Evolutionary conservation across 169 alveolate genomes (phyloP).

Genomic region (Eimeria maxima): DNA sequence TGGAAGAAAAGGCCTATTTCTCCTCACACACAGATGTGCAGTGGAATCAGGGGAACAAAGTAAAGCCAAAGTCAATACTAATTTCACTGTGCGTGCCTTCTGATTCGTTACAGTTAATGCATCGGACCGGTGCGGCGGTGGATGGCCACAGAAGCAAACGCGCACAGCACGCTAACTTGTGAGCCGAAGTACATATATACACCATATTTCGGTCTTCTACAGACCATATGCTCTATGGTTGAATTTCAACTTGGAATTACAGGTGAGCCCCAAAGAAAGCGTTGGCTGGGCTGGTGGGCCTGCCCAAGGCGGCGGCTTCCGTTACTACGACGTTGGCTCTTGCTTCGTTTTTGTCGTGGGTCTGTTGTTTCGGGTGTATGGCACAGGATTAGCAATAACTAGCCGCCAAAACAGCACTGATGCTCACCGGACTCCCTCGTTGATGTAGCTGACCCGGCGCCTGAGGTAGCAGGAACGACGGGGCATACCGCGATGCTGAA

Average conservation of each 20-base stretch:
- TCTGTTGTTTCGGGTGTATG: constrained; percentile 20
- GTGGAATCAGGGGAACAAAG: not conserved
- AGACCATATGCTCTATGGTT: not conserved
- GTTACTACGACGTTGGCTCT: not conserved
- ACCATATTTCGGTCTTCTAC: not conserved
- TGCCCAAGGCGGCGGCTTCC: constrained; percentile 72
- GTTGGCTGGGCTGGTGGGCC: constrained; percentile 81
- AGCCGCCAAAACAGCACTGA: constrained; percentile 47
- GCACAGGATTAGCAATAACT: not conserved
- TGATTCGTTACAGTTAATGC: not conserved
- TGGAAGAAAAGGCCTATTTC: not conserved
- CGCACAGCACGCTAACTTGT: not conserved
- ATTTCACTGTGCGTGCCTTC: constrained; percentile 5
- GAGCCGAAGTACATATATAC: not conserved
- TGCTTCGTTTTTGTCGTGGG: constrained; percentile 6
- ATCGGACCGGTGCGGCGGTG: constrained; percentile 51
- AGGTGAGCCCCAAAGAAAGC: constrained; percentile 19
- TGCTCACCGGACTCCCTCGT: constrained; percentile 8
- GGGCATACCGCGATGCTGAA: constrained; percentile 10
- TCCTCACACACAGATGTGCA: not conserved
- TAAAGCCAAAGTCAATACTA: not conserved
- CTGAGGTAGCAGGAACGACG: not conserved
- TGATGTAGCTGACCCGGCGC: not conserved
- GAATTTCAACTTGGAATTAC: not conserved
- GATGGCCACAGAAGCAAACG: not conserved